A percentile compares a stretch with the other conserved stretches of the same genome.
phyloP scores from a whole-genome alignment of 2,329 filamentous ascomycete species.

The Cadophora luteo-olivacea region DNA sequence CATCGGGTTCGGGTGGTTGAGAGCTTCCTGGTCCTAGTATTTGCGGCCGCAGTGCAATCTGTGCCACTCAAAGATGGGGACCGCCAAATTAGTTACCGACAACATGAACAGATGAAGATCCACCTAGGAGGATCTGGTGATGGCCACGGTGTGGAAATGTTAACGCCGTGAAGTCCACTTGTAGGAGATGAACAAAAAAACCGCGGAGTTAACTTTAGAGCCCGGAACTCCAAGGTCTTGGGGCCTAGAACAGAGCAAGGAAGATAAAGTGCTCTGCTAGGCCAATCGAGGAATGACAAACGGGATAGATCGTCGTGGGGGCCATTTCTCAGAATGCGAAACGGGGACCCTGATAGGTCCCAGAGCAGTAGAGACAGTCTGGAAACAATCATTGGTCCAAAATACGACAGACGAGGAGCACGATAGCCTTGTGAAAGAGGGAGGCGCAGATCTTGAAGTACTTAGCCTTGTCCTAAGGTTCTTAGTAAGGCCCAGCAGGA shows the following conservation, averaged over 20 bases:
- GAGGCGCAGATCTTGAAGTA: slow-evolving; percentile 6
- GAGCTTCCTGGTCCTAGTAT: neutral
- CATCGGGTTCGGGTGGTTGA: slow-evolving; percentile 3
- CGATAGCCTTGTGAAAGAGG: slow-evolving; percentile 11
- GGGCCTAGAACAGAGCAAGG: neutral
- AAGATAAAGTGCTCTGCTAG: neutral
- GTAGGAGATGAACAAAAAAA: neutral
- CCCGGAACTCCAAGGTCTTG: neutral
- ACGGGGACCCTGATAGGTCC: slow-evolving; percentile 7
- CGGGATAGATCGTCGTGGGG: neutral
- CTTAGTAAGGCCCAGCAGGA: slow-evolving; percentile 20
- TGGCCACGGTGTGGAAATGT: neutral
- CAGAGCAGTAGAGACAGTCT: neutral
- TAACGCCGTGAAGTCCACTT: neutral
- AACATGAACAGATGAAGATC: neutral
- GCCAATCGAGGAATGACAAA: neutral
- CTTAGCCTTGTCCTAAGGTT: slow-evolving; percentile 8
- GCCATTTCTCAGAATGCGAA: neutral
- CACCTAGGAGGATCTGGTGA: neutral
- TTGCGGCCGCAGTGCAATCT: slow-evolving; percentile 1
- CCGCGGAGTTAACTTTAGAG: neutral
- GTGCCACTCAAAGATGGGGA: neutral
- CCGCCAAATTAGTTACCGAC: neutral
- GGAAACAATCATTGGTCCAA: neutral
- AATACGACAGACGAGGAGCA: slow-evolving; percentile 17